phyloP scores from a whole-genome alignment of 2,329 filamentous ascomycete species.

The Xylaria sp. region DNA sequence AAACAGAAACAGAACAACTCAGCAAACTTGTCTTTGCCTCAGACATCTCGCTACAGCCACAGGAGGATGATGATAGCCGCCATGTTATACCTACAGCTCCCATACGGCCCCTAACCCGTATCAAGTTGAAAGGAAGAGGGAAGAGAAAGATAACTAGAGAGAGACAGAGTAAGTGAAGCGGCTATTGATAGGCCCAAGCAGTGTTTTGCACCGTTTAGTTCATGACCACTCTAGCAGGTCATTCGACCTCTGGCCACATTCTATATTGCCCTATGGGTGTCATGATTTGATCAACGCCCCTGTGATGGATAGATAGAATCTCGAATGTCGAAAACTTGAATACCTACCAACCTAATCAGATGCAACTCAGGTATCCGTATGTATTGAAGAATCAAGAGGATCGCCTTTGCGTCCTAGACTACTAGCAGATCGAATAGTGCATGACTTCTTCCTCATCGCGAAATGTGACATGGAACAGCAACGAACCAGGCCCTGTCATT shows the following conservation, averaged over 20 bases:
- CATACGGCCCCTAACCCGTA: slow-evolving; percentile 24
- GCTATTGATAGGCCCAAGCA: slow-evolving; percentile 15
- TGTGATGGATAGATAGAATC: slow-evolving; percentile 16
- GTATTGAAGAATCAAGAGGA: slow-evolving; percentile 16
- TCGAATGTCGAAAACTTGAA: slow-evolving; percentile 8
- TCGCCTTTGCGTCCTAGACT: background rate
- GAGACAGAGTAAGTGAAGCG: background rate
- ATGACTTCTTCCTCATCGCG: slow-evolving; percentile 38
- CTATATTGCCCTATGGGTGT: slow-evolving; percentile 10
- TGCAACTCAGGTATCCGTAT: background rate
- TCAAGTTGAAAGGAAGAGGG: slow-evolving; percentile 27
- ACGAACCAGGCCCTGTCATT: slow-evolving; percentile 53
- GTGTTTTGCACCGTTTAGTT: slow-evolving; percentile 18
- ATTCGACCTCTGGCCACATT: slow-evolving; percentile 30
- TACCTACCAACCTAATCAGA: background rate
- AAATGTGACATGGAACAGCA: slow-evolving; percentile 48
- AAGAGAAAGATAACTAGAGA: too few relatives aligned
- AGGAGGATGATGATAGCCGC: slow-evolving; percentile 33
- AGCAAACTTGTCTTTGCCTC: background rate
- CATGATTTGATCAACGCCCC: slow-evolving; percentile 23
- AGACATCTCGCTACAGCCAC: slow-evolving; percentile 31
- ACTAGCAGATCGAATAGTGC: slow-evolving; percentile 17
- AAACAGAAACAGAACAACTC: slow-evolving; percentile 26
- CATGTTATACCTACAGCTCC: slow-evolving; percentile 9
- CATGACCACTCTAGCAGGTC: slow-evolving; percentile 13